Conservation (phyloP, 148 eudicot species). For the Camellia japonica region DNA sequence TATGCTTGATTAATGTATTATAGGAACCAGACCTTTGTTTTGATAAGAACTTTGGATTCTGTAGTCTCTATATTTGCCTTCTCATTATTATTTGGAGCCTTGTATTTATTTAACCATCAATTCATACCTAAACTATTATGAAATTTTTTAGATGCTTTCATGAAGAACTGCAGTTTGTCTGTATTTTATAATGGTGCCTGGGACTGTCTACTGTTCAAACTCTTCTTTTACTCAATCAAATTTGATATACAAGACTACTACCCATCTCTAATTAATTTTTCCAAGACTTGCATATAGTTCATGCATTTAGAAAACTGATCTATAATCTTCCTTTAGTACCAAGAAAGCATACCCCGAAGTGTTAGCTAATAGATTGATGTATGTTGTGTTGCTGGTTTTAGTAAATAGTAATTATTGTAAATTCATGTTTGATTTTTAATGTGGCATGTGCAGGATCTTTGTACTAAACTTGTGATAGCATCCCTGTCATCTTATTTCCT, state of each 20-base stretch:
- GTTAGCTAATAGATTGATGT: neutral
- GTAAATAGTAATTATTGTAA: neutral
- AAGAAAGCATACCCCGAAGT: neutral
- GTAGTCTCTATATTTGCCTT: neutral
- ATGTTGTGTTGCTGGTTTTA: neutral
- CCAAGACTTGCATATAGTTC: neutral
- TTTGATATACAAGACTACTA: neutral
- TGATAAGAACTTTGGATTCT: neutral
- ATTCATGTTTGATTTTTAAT: constrained; percentile 16
- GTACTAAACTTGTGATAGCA: constrained; percentile 31
- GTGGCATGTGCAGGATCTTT: constrained; percentile 52
- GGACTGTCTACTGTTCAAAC: neutral
- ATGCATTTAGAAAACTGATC: neutral
- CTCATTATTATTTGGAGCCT: neutral
- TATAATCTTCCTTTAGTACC: neutral
- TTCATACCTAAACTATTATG: too few relatives aligned
- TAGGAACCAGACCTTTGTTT: neutral
- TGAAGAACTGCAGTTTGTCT: neutral
- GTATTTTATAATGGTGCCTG: neutral
- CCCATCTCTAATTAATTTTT: neutral
- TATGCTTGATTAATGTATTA: neutral
- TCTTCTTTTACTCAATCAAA: neutral
- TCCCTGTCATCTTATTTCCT: constrained; percentile 43
- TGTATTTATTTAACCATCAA: neutral
- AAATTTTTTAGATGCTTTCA: neutral